Evolutionary conservation across 768 basidiomycete genomes (phyloP).

Genomic region (Naematelia aurantialba): DNA sequence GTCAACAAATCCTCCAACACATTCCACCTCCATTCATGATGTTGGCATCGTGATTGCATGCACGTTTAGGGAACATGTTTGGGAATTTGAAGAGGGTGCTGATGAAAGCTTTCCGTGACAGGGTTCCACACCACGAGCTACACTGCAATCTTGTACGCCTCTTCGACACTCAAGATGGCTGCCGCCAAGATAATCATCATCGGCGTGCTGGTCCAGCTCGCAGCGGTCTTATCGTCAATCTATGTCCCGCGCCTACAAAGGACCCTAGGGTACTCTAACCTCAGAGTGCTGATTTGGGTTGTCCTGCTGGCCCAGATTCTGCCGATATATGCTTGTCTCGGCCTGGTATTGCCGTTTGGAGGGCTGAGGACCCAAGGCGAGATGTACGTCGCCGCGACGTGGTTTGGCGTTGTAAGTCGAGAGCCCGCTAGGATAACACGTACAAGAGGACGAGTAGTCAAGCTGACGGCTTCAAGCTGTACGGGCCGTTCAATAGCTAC

Average conservation of each 20-base stretch:
- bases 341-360: slow-evolving; percentile 61
- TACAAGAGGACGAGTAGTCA: too few species aligned
- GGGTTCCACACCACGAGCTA: slow-evolving; percentile 90
- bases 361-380: slow-evolving; percentile 74
- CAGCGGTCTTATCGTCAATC: slow-evolving; percentile 82
- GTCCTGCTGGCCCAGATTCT: slow-evolving; percentile 65
- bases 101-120: slow-evolving; percentile 37
- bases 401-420: slow-evolving; percentile 64
- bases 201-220: slow-evolving; percentile 65
- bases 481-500: slow-evolving; percentile 88
- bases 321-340: slow-evolving; percentile 76
- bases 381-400: slow-evolving; percentile 77
- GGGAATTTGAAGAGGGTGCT: neutral
- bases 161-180: slow-evolving; percentile 78
- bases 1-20: neutral
- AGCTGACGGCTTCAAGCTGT: slow-evolving; percentile 60
- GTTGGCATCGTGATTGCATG: neutral
- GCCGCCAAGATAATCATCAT: slow-evolving; percentile 73
- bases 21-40: neutral
- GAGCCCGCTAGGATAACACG: too few species aligned
- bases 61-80: neutral
- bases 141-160: slow-evolving; percentile 86
- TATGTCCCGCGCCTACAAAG: slow-evolving; percentile 72
- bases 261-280: slow-evolving; percentile 58
- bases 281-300: slow-evolving; percentile 63